Evolutionary conservation across 371 early-diverging fungal genomes (phyloP), one percentile per base, ranked within the genome.

Genomic region (Saksenaea oblongispora): DNA sequence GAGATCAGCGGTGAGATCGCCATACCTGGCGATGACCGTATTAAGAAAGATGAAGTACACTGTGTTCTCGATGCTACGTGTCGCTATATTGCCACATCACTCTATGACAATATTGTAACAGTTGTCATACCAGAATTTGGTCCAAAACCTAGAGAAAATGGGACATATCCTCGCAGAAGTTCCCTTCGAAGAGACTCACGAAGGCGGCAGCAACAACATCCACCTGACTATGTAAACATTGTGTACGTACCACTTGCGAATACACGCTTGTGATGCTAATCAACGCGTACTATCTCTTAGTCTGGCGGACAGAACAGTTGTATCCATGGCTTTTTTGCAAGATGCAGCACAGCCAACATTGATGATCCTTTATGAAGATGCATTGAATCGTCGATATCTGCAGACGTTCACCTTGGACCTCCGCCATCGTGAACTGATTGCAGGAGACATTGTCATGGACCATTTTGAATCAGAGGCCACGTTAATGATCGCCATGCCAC

Each of bases 331-430:
- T 14, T 91, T 95, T 62, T 65, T 93, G 53, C 80, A 86, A 24
- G 76, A 78, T n/a, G 66, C 67, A 5, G 56, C 64, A 1, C 66
- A 73, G 39, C 89, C 92, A 0, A 82, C 86, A 5, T 74, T 95
- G 9, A 85, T 88, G 7, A 83, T 96, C 17, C 74, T 96, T 1
- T 87, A 89, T 58, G 90, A 93, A 66, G 93, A 95, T 65, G 73
- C 86, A 22, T 75, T 86, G 37, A 84, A 82, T 57, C 69, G 67
- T 26, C 82, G 90, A 1, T 86, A 88, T 56, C 69, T 95, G 37
- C 87, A 87, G 59, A 82, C 82, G 0, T 95, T 93, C 70, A 67
- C 67, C 11, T 54, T 91, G 26, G 75, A 82, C 55, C 39, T 85
- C 3, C 69, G 73, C 14, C 76, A 76, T 37, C 70, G 83, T 56